A percentile compares a stretch with the other conserved stretches of the same genome.
These are phyloP conservation scores for Macadamia tetraphylla DNA, from an alignment of 164 flowering plant species.

Conservation along the genomic window DNA sequence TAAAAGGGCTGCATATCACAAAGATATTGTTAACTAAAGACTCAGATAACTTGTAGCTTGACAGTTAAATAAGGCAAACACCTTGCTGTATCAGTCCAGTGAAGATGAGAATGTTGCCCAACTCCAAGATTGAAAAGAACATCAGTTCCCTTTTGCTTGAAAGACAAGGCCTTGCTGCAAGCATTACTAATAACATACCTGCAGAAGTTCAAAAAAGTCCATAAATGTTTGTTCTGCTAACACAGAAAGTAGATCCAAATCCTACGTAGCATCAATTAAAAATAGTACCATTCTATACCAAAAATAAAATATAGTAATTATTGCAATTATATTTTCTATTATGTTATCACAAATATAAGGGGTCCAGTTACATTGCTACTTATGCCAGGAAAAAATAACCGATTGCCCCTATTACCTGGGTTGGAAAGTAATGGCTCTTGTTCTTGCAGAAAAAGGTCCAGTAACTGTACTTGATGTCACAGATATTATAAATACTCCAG, in stretches of 20 bases:
- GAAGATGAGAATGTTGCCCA: slow-evolving; percentile 79
- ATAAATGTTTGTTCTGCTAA: not conserved
- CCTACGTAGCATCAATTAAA: not conserved
- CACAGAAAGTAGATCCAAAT: not conserved
- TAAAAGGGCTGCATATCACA: not conserved
- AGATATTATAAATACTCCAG: slow-evolving; percentile 58
- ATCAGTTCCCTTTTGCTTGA: slow-evolving; percentile 88
- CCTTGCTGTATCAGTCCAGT: slow-evolving; percentile 80
- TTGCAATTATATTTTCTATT: not conserved
- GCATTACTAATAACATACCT: slow-evolving; percentile 94
- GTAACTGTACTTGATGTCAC: slow-evolving; percentile 57
- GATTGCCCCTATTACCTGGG: slow-evolving; percentile 50
- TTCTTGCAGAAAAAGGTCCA: slow-evolving; percentile 61
- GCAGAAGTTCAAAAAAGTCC: slow-evolving; percentile 17
- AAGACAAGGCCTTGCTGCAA: slow-evolving; percentile 64
- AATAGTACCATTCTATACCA: not conserved
- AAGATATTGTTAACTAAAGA: not conserved
- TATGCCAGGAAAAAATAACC: not conserved
- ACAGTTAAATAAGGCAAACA: slow-evolving; percentile 11
- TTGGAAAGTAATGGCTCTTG: slow-evolving; percentile 75
- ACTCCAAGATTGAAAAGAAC: slow-evolving; percentile 36
- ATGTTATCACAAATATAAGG: not conserved
- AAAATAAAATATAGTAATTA: not conserved
- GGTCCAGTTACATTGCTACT: not conserved
- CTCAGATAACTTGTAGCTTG: not conserved